Evolutionary conservation across 495 filamentous ascomycete species (phyloP).

Genomic region (Penicillium angulare): DNA sequence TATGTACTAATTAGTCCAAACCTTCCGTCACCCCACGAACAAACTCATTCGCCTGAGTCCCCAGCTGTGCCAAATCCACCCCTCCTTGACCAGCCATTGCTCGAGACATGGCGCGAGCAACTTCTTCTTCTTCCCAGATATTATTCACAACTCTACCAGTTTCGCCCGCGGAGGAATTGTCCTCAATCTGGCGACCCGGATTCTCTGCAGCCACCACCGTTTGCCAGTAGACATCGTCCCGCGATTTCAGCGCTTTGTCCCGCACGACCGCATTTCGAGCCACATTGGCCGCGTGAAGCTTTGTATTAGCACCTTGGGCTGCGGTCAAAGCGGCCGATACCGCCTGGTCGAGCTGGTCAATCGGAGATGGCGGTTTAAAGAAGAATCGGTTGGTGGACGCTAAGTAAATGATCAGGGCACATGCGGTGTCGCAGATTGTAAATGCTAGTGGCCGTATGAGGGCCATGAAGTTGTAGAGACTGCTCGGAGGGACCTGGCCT

Average conservation of each 20-base stretch:
- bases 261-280: slow-evolving; percentile 59
- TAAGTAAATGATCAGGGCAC: slow-evolving; percentile 66
- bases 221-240: slow-evolving; percentile 59
- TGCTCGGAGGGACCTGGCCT: slow-evolving; percentile 30
- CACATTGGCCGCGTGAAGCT: slow-evolving; percentile 53
- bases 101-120: slow-evolving; percentile 51
- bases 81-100: slow-evolving; percentile 46
- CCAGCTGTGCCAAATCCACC: slow-evolving; percentile 49
- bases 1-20: slow-evolving; percentile 31
- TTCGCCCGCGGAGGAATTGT: slow-evolving; percentile 12
- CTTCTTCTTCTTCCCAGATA: slow-evolving; percentile 56
- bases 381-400: slow-evolving; percentile 73
- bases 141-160: slow-evolving; percentile 26
- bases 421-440: slow-evolving; percentile 55
- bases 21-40: slow-evolving; percentile 42
- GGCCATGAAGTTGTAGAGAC: slow-evolving; percentile 67
- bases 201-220: slow-evolving; percentile 43
- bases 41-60: slow-evolving; percentile 43
- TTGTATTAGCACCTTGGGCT: slow-evolving; percentile 45
- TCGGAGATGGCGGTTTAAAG: slow-evolving; percentile 48
- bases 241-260: slow-evolving; percentile 52
- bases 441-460: slow-evolving; percentile 58
- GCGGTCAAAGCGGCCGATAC: slow-evolving; percentile 40
- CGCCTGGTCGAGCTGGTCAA: slow-evolving; percentile 41
- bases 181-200: slow-evolving; percentile 26